Evolutionary conservation across 2,329 filamentous ascomycete species (phyloP).

Genomic region (Verruconis gallopava): DNA sequence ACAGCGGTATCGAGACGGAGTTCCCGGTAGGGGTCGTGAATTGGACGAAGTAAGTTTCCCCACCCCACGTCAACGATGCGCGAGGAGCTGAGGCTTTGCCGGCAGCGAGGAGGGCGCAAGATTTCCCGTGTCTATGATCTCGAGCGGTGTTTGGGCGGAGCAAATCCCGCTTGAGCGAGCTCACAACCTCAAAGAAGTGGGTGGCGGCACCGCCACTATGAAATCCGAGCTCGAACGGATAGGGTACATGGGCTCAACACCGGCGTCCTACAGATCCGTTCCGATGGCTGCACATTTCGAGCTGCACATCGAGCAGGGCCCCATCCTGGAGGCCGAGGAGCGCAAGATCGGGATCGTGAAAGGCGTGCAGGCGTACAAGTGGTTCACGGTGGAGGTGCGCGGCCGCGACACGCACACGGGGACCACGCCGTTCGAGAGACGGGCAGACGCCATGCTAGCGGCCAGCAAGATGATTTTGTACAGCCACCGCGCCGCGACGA

Average conservation of each 20-base stretch:
- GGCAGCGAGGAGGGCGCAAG: slow-evolving; percentile 65
- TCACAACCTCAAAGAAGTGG: slow-evolving; percentile 49
- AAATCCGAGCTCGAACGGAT: slow-evolving; percentile 58
- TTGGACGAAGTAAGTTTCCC: slow-evolving; percentile 54
- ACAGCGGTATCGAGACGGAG: slow-evolving; percentile 54
- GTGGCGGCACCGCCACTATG: slow-evolving; percentile 47
- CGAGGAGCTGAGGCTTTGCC: too few relatives aligned
- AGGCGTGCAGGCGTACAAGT: slow-evolving; percentile 63
- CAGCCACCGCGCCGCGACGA: slow-evolving; percentile 48
- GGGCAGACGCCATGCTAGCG: slow-evolving; percentile 55
- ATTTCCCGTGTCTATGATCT: slow-evolving; percentile 62
- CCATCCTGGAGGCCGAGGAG: slow-evolving; percentile 52
- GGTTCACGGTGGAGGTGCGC: slow-evolving; percentile 54
- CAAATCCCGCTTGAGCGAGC: slow-evolving; percentile 49
- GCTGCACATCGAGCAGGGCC: slow-evolving; percentile 52
- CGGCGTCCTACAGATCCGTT: slow-evolving; percentile 14
- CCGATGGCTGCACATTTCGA: slow-evolving; percentile 18
- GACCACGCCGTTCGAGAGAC: slow-evolving; percentile 54
- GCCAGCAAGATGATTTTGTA: slow-evolving; percentile 55
- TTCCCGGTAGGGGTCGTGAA: slow-evolving; percentile 64
- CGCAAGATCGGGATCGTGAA: slow-evolving; percentile 57
- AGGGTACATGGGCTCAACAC: slow-evolving; percentile 47
- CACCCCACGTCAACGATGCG: too few relatives aligned
- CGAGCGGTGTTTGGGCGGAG: slow-evolving; percentile 68
- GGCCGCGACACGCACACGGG: slow-evolving; percentile 63